Evolutionary conservation across 495 filamentous ascomycete species (phyloP).

Genomic region (Hypomontagnella submonticulosa): DNA sequence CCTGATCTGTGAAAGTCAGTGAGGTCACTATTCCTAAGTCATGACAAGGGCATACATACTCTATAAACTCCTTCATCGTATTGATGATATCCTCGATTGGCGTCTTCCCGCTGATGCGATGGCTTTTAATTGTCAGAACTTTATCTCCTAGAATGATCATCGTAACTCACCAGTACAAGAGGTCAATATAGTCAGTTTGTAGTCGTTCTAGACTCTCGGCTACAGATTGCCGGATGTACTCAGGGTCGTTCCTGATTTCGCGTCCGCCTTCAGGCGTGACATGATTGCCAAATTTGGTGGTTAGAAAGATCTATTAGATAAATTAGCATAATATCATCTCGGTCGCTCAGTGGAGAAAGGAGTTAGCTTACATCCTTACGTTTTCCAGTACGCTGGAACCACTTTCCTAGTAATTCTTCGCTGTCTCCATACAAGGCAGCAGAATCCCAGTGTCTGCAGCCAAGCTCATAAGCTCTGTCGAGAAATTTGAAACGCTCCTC

Average conservation of each 20-base stretch:
- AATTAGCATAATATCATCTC: too few relatives aligned
- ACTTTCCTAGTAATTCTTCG: constrained; percentile 63
- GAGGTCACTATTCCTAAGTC: not conserved
- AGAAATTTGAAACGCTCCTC: constrained; percentile 61
- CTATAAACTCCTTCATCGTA: constrained; percentile 60
- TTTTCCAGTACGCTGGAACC: constrained; percentile 63
- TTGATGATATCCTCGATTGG: constrained; percentile 54
- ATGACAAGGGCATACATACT: constrained; percentile 45
- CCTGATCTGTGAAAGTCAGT: constrained; percentile 51
- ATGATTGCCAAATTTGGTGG: constrained; percentile 63
- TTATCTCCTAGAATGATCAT: too few relatives aligned
- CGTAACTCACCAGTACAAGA: not conserved
- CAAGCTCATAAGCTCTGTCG: constrained; percentile 64
- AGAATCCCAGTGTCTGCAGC: constrained; percentile 66
- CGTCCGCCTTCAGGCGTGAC: not conserved
- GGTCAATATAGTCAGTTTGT: constrained; percentile 59
- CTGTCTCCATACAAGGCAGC: constrained; percentile 53
- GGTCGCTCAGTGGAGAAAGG: too few relatives aligned
- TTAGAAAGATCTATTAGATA: constrained; percentile 60
- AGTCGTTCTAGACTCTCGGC: constrained; percentile 61
- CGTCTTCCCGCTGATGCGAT: constrained; percentile 67
- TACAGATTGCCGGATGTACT: constrained; percentile 60
- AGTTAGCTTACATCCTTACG: constrained; percentile 28
- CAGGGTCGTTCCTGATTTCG: constrained; percentile 56
- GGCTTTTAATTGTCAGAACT: not conserved